phyloP scores from a whole-genome alignment of 768 basidiomycete species.

The Thelephora ganbajun region DNA sequence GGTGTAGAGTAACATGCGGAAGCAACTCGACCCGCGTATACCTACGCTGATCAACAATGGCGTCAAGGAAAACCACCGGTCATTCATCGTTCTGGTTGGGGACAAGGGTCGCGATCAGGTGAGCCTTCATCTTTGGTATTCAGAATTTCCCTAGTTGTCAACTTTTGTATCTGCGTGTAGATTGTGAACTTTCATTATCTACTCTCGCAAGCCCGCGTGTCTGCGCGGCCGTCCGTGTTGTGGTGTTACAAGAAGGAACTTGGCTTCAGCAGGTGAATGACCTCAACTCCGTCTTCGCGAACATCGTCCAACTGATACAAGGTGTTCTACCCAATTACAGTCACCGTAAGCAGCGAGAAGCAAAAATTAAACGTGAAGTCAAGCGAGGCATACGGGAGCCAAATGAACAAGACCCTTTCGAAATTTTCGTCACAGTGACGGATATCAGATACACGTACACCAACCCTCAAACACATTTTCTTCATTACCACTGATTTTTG shows the following conservation, averaged over 20 bases:
- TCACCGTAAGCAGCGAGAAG: conserved; percentile 94
- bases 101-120: conserved; percentile 90
- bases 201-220: conserved; percentile 81
- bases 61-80: conserved; percentile 85
- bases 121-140: conserved; percentile 9
- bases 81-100: conserved; percentile 93
- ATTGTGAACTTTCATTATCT: conserved; percentile 94
- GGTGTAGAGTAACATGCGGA: conserved; percentile 38
- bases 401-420: conserved; percentile 94
- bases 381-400: conserved; percentile 89
- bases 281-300: conserved; percentile 6
- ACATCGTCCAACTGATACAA: not conserved
- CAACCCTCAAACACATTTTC: not conserved
- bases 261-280: conserved; percentile 76
- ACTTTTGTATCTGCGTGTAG: conserved; percentile 19
- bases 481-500: not conserved
- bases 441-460: conserved; percentile 94
- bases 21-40: conserved; percentile 86
- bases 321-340: conserved; percentile 21
- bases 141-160: not conserved
- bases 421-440: conserved; percentile 96
- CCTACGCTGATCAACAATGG: conserved; percentile 87
- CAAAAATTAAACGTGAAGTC: conserved; percentile 91
- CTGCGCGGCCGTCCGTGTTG: conserved; percentile 78
- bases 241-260: conserved; percentile 99